Evolutionary conservation across 495 filamentous ascomycete genomes (phyloP), one percentile per base, ranked within the genome.

Genomic region (Neurospora discreta): DNA sequence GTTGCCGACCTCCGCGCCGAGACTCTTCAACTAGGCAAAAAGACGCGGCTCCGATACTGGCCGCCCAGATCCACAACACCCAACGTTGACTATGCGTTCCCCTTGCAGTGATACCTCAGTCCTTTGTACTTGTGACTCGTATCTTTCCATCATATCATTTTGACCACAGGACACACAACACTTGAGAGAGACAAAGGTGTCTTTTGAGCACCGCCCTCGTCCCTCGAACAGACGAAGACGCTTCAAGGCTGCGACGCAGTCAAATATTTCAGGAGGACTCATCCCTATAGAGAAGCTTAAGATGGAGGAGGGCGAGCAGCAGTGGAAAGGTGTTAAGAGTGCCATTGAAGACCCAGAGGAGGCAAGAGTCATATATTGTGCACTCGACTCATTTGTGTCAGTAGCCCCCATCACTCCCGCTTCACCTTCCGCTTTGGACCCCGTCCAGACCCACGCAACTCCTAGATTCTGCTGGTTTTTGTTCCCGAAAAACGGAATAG

Each of bases 351-450:
- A 97, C 75, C 84, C 86, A 1, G 92, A 94, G 69, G 94, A 97
- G 80, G 82, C 87, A 26, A 83, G 87, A 71, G 91, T 95, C 68
- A 84, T 97, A 3, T 91, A 91, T 78, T 88, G 89, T 39, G 89
- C 91, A 0, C 80, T 97, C 65, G 92, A 96, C 81, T 97, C 93
- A 3, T 97, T 94, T 78, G 87, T 89, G 94, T 96, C 82, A 79
- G 92, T 88, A 69, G 15, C 69, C 42, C 30, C 38, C 39, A 44
- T 26, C 18, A 18, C 23, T 39, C 39, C 18, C 23, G 70, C 60
- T 41, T 36, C 26, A 3, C 20, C 40, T 69, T 60, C 41, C 6
- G 16, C 15, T 67, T 65, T 18, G 13, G 16, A 65, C 15, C 30
- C 52, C 15, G 15, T 52, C 5, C 26, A 41, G 18, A 52, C 20